These are phyloP conservation scores for Cordyceps fumosorosea DNA, from an alignment of 2,329 filamentous ascomycete genomes.

Conservation along the genomic window DNA sequence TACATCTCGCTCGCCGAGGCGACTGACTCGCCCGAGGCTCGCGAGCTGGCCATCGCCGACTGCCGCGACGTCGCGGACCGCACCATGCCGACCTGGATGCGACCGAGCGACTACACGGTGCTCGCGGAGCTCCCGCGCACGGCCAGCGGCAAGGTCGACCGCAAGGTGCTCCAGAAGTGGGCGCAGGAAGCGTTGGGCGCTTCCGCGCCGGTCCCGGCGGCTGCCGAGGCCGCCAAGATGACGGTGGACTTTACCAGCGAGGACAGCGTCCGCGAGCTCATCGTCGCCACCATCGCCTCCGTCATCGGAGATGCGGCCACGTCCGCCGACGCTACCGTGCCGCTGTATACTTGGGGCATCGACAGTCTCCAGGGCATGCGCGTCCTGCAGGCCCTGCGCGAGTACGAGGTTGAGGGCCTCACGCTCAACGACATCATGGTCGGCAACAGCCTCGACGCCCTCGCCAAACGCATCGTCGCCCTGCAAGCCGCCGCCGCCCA, in stretches of 20 bases:
- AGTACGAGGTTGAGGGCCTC: constrained; percentile 5
- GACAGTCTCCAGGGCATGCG: constrained; percentile 12
- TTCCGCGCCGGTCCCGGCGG: not conserved
- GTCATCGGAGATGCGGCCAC: constrained; percentile 5
- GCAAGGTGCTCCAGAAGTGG: constrained; percentile 10
- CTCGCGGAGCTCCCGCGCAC: constrained; percentile 12
- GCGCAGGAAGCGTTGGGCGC: constrained; percentile 1
- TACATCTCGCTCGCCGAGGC: constrained; percentile 7
- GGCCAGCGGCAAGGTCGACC: constrained; percentile 13
- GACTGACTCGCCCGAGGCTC: not conserved
- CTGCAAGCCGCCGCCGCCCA: not conserved
- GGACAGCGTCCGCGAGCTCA: constrained; percentile 7
- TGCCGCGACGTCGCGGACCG: constrained; percentile 11
- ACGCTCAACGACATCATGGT: constrained; percentile 9
- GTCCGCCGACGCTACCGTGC: not conserved
- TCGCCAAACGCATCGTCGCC: constrained; percentile 6
- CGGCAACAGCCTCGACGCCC: constrained; percentile 8
- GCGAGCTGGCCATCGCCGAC: not conserved
- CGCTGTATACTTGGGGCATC: constrained; percentile 11
- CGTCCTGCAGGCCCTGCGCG: constrained; percentile 2
- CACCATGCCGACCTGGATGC: constrained; percentile 12
- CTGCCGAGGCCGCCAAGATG: not conserved
- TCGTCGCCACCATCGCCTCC: not conserved
- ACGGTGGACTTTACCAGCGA: constrained; percentile 1
- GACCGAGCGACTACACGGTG: constrained; percentile 6